Conservation (phyloP, 495 filamentous ascomycete genomes). For the Aspergillus cavernicola region DNA sequence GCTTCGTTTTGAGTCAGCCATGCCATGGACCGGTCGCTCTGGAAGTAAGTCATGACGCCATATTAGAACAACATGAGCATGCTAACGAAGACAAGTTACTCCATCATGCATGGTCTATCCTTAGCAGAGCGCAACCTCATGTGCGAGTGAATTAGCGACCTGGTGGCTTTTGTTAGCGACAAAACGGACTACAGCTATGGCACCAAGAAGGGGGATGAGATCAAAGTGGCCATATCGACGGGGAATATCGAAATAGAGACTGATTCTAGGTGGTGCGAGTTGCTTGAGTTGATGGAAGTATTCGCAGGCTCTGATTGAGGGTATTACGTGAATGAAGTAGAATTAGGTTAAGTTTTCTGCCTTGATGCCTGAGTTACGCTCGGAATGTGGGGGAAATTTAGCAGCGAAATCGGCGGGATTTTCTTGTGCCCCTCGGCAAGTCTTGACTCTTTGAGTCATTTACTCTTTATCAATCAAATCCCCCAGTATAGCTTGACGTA, state of each 20-base stretch:
- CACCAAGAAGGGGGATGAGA: constrained; percentile 20
- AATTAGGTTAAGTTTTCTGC: neutral
- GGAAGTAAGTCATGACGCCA: constrained; percentile 24
- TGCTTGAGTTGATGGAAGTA: constrained; percentile 14
- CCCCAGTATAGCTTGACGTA: constrained; percentile 3
- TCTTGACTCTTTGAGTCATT: constrained; percentile 6
- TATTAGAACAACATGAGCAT: neutral
- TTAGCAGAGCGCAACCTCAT: constrained; percentile 17
- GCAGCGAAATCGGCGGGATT: constrained; percentile 21
- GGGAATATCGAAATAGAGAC: constrained; percentile 23
- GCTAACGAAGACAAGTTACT: constrained; percentile 18
- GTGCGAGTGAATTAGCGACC: constrained; percentile 24
- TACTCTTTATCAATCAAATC: neutral
- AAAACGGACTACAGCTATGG: constrained; percentile 16
- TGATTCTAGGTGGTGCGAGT: constrained; percentile 20
- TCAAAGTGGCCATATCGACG: constrained; percentile 20
- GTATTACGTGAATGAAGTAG: too few species aligned
- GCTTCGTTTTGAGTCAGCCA: constrained; percentile 22
- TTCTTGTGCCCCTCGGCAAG: constrained; percentile 15
- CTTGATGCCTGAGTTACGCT: constrained; percentile 3
- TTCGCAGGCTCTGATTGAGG: constrained; percentile 3
- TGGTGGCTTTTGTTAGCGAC: constrained; percentile 25
- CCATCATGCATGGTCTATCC: constrained; percentile 27
- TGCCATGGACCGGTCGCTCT: constrained; percentile 27
- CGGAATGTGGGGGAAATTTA: constrained; percentile 9